Conservation (phyloP, 805 yeast species). For the Cyberlindnera saturnus region DNA sequence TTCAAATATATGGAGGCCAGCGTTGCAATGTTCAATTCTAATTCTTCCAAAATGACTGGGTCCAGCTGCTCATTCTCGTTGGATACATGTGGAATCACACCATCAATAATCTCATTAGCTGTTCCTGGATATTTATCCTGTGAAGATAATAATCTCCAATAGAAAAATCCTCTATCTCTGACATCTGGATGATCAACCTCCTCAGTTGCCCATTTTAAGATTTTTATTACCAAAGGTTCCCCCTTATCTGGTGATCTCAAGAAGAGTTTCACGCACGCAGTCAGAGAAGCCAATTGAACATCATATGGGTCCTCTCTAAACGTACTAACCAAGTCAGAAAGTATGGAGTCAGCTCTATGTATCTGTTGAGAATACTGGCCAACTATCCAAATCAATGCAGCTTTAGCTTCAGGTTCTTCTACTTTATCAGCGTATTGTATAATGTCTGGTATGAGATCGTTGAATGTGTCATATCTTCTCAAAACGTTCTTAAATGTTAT, state of each 20-base stretch:
- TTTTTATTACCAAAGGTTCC: conserved; percentile 49
- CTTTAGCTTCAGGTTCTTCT: conserved; percentile 73
- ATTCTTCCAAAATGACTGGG: conserved; percentile 65
- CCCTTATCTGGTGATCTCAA: conserved; percentile 48
- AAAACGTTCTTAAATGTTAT: conserved; percentile 72
- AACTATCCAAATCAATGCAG: conserved; percentile 76
- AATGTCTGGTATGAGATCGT: conserved; percentile 35
- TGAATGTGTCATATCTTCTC: conserved; percentile 65
- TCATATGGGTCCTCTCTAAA: conserved; percentile 63
- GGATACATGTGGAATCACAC: conserved; percentile 56
- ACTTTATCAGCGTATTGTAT: conserved; percentile 42
- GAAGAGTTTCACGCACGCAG: conserved; percentile 69
- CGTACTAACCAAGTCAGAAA: conserved; percentile 37
- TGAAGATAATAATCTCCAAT: conserved; percentile 71
- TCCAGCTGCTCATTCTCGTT: conserved; percentile 67
- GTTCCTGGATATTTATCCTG: conserved; percentile 35
- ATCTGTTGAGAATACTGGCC: conserved; percentile 61
- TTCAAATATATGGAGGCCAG: conserved; percentile 79
- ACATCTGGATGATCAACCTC: conserved; percentile 77
- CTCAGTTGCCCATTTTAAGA: conserved; percentile 67
- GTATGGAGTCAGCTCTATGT: conserved; percentile 32
- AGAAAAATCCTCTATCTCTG: conserved; percentile 78
- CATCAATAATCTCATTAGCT: conserved; percentile 50
- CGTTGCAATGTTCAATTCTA: conserved; percentile 76
- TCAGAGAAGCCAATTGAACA: conserved; percentile 68